A percentile compares a stretch with the other conserved stretches of the same genome.
These are phyloP conservation scores for Blastobotrys petasosporus DNA, from an alignment of 1,139 yeast genomes.

Conservation along the genomic window DNA sequence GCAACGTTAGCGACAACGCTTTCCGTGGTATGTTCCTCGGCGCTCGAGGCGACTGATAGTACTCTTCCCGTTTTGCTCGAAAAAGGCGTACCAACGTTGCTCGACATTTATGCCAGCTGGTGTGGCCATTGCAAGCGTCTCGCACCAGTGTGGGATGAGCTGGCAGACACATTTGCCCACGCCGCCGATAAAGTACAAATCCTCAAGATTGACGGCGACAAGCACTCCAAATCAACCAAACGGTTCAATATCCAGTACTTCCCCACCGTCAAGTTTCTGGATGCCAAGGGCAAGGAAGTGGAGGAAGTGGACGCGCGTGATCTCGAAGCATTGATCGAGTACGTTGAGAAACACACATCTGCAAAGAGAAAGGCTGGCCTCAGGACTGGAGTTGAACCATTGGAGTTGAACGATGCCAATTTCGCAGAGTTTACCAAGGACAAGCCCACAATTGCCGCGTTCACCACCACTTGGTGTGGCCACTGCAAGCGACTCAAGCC, in stretches of 20 bases:
- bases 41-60: constrained; percentile 41
- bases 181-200: constrained; percentile 42
- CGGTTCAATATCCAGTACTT: constrained; percentile 55
- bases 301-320: constrained; percentile 36
- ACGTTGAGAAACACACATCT: constrained; percentile 45
- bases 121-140: constrained; percentile 72
- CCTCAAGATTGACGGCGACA: constrained; percentile 61
- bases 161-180: constrained; percentile 46
- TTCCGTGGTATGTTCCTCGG: constrained; percentile 16
- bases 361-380: constrained; percentile 22
- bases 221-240: constrained; percentile 48
- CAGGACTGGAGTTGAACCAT: constrained; percentile 34
- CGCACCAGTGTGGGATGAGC: constrained; percentile 59
- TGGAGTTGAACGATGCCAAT: constrained; percentile 34
- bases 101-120: constrained; percentile 78
- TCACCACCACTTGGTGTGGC: constrained; percentile 76
- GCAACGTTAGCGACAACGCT: neutral
- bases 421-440: constrained; percentile 22
- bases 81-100: constrained; percentile 58
- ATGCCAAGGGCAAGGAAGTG: constrained; percentile 30
- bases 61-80: constrained; percentile 51
- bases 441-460: constrained; percentile 35
- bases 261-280: constrained; percentile 58
- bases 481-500: constrained; percentile 70
- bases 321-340: constrained; percentile 39